A percentile compares a stretch with the other conserved stretches of the same genome.
These are phyloP conservation scores for Epichloe glyceriae DNA, from an alignment of 2,329 filamentous ascomycete species.

Conservation along the genomic window DNA sequence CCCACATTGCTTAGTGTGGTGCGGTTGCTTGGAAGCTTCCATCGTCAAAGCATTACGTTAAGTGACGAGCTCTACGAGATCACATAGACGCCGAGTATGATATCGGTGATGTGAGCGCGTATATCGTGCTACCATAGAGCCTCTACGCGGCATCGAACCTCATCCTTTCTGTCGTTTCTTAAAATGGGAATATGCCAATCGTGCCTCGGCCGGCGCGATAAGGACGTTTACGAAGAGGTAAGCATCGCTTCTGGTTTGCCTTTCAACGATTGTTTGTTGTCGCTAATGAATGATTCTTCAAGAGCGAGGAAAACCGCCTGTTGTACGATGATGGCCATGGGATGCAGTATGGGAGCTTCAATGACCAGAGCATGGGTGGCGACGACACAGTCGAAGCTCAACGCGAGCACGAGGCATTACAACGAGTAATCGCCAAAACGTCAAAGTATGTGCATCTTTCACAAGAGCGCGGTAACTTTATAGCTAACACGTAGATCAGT, in stretches of 20 bases:
- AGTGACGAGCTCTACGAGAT: not conserved
- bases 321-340: constrained; percentile 48
- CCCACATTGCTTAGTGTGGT: not conserved
- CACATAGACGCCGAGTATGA: not conserved
- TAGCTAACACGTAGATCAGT: constrained; percentile 23
- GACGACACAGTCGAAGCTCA: constrained; percentile 50
- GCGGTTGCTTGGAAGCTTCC: no score
- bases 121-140: not conserved
- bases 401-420: constrained; percentile 50
- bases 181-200: constrained; percentile 49
- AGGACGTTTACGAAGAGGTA: constrained; percentile 43
- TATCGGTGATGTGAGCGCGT: constrained; percentile 5
- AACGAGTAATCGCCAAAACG: constrained; percentile 49
- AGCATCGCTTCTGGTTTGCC: constrained; percentile 7
- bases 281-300: constrained; percentile 4
- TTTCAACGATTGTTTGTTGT: not conserved
- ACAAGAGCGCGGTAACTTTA: not conserved
- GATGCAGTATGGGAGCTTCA: constrained; percentile 50
- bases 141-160: not conserved
- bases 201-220: constrained; percentile 40
- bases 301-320: constrained; percentile 45
- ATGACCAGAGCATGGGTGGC: constrained; percentile 38
- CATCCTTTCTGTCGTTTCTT: not conserved
- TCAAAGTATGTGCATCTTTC: constrained; percentile 39
- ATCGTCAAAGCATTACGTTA: not conserved